Evolutionary conservation across 2,329 filamentous ascomycete species (phyloP), one percentile per base, ranked within the genome.

Genomic region (Beauveria medogensis): DNA sequence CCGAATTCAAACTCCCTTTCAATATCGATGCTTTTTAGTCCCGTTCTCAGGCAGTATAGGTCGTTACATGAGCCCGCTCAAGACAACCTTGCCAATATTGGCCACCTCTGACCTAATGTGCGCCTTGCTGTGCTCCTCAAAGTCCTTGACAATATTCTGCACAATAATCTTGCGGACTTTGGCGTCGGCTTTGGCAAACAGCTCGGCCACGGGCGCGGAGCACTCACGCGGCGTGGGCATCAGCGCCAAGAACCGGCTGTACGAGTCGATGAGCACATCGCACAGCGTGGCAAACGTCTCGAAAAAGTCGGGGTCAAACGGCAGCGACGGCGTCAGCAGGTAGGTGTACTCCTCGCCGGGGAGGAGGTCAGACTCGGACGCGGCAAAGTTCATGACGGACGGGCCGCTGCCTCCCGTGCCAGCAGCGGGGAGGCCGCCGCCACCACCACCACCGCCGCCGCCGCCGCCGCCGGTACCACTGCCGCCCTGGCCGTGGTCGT

Each of bases 271-370:
- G 63, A 99, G 78, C 3, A 96, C 91, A 71, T 99, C 94, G 76
- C 94, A 97, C 7, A 99, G 80, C 14, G 94, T 97, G 16, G 92
- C 89, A 76, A 97, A 97, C 0, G 92, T 97, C 76, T 95, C 92
- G 73, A 93, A 94, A 69, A 96, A 99, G 74, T 99, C 94, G 0
- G 94, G 94, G 65, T 97, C 92, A 70, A 99, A 99, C 0, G 94
- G 94, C 53, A 99, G 77, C 18, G 87, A 88, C 0, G 94, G 94
- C n/a, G 93, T 97, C 22, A 97, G 81, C 2, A 99, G 80, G 71
- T 93, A 87, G 0, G 86, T 85, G 72, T 97, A 99, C 69, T 95
- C 91, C 70, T 96, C 92, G 43, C 92, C 91, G 0, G 89, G 88
- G 1, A 90, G 77, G 26, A 91, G 80, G 64, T 91, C 89, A 8